Percentiles rank a stretch among this genome's conserved stretches.
These are phyloP conservation scores for Podospora fimiseda DNA, from an alignment of 495 filamentous ascomycete species.

Conservation along the genomic window DNA sequence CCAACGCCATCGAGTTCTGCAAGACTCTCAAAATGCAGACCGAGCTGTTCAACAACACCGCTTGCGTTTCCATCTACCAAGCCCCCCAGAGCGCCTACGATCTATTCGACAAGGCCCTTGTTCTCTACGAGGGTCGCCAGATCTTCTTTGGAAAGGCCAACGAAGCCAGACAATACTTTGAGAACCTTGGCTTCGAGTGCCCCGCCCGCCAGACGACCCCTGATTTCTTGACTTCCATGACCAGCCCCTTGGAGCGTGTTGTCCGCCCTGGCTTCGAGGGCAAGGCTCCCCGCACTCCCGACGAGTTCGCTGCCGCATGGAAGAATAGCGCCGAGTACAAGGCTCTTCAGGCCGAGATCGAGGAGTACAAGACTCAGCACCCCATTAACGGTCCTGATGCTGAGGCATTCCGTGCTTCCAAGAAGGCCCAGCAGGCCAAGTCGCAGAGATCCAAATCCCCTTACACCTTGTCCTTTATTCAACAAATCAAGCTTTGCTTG, in stretches of 20 bases:
- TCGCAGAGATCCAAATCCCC: conserved; percentile 59
- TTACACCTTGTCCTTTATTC: conserved; percentile 65
- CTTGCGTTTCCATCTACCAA: conserved; percentile 79
- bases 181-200: conserved; percentile 69
- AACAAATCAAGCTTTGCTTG: conserved; percentile 69
- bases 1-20: conserved; percentile 76
- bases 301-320: conserved; percentile 72
- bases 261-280: conserved; percentile 59
- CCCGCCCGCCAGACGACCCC: conserved; percentile 66
- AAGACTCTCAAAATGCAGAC: conserved; percentile 61
- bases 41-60: conserved; percentile 57
- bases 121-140: conserved; percentile 76
- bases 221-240: conserved; percentile 77
- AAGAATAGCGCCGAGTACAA: conserved; percentile 63
- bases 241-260: conserved; percentile 60
- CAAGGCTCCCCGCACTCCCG: conserved; percentile 61
- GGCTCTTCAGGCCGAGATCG: conserved; percentile 62
- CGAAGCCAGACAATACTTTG: conserved; percentile 62
- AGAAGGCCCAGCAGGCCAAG: conserved; percentile 59
- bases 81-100: conserved; percentile 72
- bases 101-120: conserved; percentile 69
- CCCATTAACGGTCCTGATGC: conserved; percentile 59
- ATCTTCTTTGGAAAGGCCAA: conserved; percentile 68
- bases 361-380: conserved; percentile 56
- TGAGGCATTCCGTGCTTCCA: conserved; percentile 62